These are phyloP conservation scores for Hygrocybe coccinea DNA, from an alignment of 768 basidiomycete species.

Conservation along the genomic window DNA sequence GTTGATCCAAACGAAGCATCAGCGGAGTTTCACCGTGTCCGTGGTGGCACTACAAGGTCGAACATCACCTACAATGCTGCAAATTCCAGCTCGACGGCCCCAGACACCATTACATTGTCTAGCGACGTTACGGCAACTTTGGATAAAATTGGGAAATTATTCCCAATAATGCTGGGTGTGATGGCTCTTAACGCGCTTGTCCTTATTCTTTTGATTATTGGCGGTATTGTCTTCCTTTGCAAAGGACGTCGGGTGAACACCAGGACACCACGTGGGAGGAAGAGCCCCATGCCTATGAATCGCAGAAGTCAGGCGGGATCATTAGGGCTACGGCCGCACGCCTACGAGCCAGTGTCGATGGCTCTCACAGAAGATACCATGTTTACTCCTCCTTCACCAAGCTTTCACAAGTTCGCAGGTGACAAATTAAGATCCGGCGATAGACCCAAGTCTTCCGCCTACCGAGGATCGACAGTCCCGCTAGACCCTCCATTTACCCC, in stretches of 20 bases:
- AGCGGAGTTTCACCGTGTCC: constrained; percentile 58
- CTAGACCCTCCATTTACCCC: neutral
- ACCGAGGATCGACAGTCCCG: constrained; percentile 7
- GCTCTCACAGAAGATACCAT: constrained; percentile 52
- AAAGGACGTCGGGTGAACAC: constrained; percentile 33
- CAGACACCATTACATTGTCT: constrained; percentile 50
- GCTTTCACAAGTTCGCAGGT: constrained; percentile 45
- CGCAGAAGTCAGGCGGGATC: constrained; percentile 40
- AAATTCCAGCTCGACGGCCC: constrained; percentile 35
- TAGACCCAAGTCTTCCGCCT: constrained; percentile 1
- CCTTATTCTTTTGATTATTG: constrained; percentile 51
- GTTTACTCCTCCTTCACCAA: constrained; percentile 55
- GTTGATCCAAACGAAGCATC: constrained; percentile 68
- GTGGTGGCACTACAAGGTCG: constrained; percentile 58
- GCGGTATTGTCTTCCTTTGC: constrained; percentile 51
- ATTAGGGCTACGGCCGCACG: constrained; percentile 34
- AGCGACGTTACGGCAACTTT: constrained; percentile 54
- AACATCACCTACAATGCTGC: constrained; percentile 68
- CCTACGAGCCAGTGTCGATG: constrained; percentile 75
- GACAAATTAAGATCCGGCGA: constrained; percentile 1
- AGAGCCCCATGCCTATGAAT: constrained; percentile 57
- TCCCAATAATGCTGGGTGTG: constrained; percentile 71
- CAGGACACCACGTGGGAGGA: constrained; percentile 38
- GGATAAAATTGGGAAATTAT: constrained; percentile 55
- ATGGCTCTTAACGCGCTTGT: constrained; percentile 75